Conservation (phyloP, 179 eudicot species). For the Spinacia oleracea region DNA sequence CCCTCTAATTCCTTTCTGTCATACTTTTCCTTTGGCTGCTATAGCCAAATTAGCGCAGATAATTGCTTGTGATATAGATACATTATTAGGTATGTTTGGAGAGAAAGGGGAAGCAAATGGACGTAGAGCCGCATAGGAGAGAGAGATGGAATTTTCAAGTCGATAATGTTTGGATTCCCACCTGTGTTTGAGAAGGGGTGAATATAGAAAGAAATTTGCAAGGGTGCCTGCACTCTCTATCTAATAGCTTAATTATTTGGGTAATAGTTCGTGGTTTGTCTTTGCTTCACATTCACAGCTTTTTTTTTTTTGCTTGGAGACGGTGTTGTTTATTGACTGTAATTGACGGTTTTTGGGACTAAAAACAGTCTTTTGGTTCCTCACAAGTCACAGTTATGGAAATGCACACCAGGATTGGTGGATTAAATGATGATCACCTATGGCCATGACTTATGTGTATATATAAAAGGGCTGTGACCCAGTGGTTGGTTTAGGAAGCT, state of each 20-base stretch:
- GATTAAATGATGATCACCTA: not conserved
- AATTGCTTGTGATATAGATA: not conserved
- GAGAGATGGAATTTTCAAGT: not conserved
- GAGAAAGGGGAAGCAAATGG: not conserved
- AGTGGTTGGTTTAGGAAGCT: not conserved
- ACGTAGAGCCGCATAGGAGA: not conserved
- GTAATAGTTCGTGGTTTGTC: no score
- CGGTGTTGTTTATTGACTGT: not conserved
- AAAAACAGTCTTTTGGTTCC: not conserved
- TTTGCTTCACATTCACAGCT: not conserved
- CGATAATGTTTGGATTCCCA: not conserved
- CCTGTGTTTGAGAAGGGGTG: not conserved
- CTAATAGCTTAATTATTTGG: not conserved
- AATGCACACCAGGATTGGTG: not conserved
- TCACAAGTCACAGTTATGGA: not conserved
- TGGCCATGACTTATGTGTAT: not conserved
- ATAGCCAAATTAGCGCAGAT: no score
- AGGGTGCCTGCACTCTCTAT: not conserved
- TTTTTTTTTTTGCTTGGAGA: not conserved
- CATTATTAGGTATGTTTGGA: not conserved
- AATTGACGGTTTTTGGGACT: not conserved
- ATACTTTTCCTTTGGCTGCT: not conserved
- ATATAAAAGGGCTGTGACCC: not conserved
- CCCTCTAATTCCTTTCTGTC: not conserved
- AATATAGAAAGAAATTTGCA: not conserved